Conservation (phyloP, 164 flowering plant genomes). For the Tinospora cordifolia region DNA sequence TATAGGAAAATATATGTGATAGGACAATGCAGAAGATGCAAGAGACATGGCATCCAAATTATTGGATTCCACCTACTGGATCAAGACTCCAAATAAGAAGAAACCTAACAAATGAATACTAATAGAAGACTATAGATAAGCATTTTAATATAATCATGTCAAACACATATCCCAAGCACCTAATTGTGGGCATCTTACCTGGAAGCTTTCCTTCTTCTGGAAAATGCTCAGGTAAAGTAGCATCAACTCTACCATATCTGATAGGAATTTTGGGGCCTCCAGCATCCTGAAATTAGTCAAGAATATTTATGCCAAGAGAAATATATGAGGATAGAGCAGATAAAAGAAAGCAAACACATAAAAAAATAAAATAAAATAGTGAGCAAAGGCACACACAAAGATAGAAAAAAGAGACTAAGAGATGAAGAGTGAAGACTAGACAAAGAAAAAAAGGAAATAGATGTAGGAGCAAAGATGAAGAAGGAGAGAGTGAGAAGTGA, state of each 20-base stretch:
- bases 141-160: neutral
- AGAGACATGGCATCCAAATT: too few relatives aligned
- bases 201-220: constrained; percentile 98
- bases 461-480: neutral
- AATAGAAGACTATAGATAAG: neutral
- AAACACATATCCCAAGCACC: neutral
- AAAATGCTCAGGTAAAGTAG: constrained; percentile 65
- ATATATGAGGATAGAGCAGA: too few relatives aligned
- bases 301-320: neutral
- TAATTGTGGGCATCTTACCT: constrained; percentile 32
- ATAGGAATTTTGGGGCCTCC: constrained; percentile 95
- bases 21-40: neutral
- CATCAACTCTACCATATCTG: constrained; percentile 96
- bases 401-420: too few relatives aligned
- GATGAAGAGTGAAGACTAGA: too few relatives aligned
- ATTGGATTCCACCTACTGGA: too few relatives aligned
- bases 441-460: neutral
- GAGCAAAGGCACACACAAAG: too few relatives aligned
- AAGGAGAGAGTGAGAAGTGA: neutral
- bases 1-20: neutral
- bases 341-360: too few relatives aligned
- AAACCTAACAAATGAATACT: too few relatives aligned
- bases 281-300: constrained; percentile 58
- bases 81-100: too few relatives aligned
- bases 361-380: too few relatives aligned